These are phyloP conservation scores for Calocybe gambosa DNA, from an alignment of 1,284 basidiomycete genomes.

Conservation along the genomic window DNA sequence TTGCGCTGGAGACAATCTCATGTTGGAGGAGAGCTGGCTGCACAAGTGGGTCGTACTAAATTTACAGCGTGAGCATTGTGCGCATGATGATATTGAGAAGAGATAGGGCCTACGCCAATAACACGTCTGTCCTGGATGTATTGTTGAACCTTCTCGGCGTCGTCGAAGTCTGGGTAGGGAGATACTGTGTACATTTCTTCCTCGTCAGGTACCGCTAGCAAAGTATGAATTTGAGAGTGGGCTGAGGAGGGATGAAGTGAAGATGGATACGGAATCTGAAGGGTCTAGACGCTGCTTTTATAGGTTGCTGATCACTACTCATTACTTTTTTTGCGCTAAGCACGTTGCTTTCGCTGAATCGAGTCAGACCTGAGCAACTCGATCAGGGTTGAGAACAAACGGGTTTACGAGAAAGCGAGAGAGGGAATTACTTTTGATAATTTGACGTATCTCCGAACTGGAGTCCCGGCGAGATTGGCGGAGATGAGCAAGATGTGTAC, in stretches of 20 bases:
- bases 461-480: slow-evolving; percentile 10
- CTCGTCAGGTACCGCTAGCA: slow-evolving; percentile 31
- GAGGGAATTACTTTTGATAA: background rate
- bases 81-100: background rate
- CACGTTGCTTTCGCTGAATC: slow-evolving; percentile 5
- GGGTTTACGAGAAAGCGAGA: background rate
- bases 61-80: slow-evolving; percentile 9
- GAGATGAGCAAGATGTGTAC: slow-evolving; percentile 8
- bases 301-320: slow-evolving; percentile 14
- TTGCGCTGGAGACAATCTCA: slow-evolving; percentile 62
- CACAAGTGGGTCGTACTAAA: slow-evolving; percentile 87
- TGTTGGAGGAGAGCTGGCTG: slow-evolving; percentile 86
- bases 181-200: slow-evolving; percentile 45
- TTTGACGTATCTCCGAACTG: slow-evolving; percentile 9
- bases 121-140: slow-evolving; percentile 76
- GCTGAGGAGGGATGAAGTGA: slow-evolving; percentile 16
- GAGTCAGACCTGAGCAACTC: slow-evolving; percentile 15
- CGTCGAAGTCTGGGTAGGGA: slow-evolving; percentile 56
- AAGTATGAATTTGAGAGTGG: slow-evolving; percentile 14
- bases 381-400: slow-evolving; percentile 8
- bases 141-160: slow-evolving; percentile 53
- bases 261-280: slow-evolving; percentile 37
- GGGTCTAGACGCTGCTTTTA: slow-evolving; percentile 22
- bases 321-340: slow-evolving; percentile 7
- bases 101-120: slow-evolving; percentile 49